These are phyloP conservation scores for Gaeumannomyces tritici DNA, from an alignment of 2,329 filamentous ascomycete species.

Conservation along the genomic window DNA sequence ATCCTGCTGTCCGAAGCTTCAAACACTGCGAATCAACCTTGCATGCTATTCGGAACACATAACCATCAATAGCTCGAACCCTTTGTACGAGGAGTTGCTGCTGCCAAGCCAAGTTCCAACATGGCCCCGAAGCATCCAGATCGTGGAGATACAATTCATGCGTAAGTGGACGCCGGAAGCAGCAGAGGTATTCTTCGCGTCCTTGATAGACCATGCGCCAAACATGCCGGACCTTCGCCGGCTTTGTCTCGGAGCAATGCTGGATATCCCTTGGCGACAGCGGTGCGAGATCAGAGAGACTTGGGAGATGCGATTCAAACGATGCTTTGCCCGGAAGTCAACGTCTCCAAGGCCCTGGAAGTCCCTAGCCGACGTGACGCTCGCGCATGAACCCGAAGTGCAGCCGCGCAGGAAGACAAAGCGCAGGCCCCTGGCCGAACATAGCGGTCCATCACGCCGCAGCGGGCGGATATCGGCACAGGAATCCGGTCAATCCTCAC, in stretches of 20 bases:
- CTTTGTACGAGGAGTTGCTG: slow-evolving; percentile 64
- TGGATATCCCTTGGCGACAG: slow-evolving; percentile 74
- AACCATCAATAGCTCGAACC: slow-evolving; percentile 61
- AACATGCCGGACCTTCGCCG: slow-evolving; percentile 57
- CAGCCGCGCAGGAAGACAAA: neutral
- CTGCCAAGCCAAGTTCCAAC: slow-evolving; percentile 53
- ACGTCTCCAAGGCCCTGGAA: slow-evolving; percentile 13
- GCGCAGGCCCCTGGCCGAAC: neutral
- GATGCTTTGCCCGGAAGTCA: slow-evolving; percentile 47
- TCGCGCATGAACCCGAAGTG: slow-evolving; percentile 1
- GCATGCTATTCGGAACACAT: slow-evolving; percentile 65
- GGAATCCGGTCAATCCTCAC: slow-evolving; percentile 14
- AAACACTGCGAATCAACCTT: slow-evolving; percentile 66
- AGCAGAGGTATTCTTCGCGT: slow-evolving; percentile 70
- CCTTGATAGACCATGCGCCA: slow-evolving; percentile 62
- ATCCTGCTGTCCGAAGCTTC: slow-evolving; percentile 58
- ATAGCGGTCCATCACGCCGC: slow-evolving; percentile 20
- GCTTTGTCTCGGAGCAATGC: slow-evolving; percentile 65
- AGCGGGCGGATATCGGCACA: slow-evolving; percentile 25
- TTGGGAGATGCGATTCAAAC: slow-evolving; percentile 64
- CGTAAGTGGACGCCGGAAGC: slow-evolving; percentile 62
- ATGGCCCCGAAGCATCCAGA: slow-evolving; percentile 66
- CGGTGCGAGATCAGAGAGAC: slow-evolving; percentile 68
- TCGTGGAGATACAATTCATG: slow-evolving; percentile 67
- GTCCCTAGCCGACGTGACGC: slow-evolving; percentile 7